Evolutionary conservation across 192 early-diverging fungal genomes (phyloP).

Genomic region (Coemansia biformis): DNA sequence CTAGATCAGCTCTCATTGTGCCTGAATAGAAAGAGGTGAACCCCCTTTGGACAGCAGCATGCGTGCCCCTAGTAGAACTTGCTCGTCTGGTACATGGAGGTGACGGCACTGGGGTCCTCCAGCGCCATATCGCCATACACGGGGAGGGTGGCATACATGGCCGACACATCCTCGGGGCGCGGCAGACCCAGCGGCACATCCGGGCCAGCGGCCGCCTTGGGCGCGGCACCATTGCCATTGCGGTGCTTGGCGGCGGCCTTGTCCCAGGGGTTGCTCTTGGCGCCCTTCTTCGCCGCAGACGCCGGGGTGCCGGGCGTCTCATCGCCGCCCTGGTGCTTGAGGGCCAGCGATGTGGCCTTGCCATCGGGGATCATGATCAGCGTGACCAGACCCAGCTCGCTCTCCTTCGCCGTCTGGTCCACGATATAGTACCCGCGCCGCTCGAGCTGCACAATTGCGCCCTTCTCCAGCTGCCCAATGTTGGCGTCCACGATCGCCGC

Average conservation of each 20-base stretch:
- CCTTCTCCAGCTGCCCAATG: constrained; percentile 53
- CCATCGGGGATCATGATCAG: constrained; percentile 94
- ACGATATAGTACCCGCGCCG: constrained; percentile 92
- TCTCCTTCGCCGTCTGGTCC: constrained; percentile 57
- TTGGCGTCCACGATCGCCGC: constrained; percentile 65
- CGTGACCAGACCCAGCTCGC: constrained; percentile 52
- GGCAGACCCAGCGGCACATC: constrained; percentile 16
- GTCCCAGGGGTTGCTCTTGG: constrained; percentile 35
- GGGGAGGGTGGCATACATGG: constrained; percentile 29
- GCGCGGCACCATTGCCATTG: background rate
- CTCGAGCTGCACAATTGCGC: constrained; percentile 95
- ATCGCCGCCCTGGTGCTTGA: constrained; percentile 47
- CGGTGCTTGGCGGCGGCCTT: constrained; percentile 13
- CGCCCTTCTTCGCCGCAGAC: background rate
- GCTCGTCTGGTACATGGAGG: constrained; percentile 27
- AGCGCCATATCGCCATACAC: constrained; percentile 35
- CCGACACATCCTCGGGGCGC: constrained; percentile 7
- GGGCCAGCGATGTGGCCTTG: constrained; percentile 65
- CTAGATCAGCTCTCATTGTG: too few relatives aligned
- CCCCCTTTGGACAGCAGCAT: too few relatives aligned
- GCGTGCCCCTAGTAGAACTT: constrained; percentile 40
- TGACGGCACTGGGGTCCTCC: constrained; percentile 8
- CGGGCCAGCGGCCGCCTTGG: background rate
- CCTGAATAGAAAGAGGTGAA: too few relatives aligned
- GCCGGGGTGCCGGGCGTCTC: background rate